Conservation (phyloP, 2,329 filamentous ascomycete species). For the Botrytis cinerea region DNA sequence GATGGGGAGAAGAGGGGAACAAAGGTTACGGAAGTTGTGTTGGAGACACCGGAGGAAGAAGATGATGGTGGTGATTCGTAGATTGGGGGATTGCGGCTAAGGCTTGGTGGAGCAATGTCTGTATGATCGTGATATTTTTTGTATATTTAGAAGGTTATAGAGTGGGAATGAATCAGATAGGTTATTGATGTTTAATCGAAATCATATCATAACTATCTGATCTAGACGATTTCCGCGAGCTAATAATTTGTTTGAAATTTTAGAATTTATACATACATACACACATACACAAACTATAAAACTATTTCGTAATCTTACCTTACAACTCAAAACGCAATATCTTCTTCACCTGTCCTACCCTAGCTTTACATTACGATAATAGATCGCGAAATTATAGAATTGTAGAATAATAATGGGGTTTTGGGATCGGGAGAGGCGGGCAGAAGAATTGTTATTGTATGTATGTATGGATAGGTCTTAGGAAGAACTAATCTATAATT, state of each 20-base stretch:
- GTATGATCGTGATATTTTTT: not conserved
- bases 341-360: not conserved
- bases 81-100: not conserved
- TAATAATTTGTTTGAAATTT: accelerated
- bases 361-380: no score
- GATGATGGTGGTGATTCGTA: not conserved
- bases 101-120: not conserved
- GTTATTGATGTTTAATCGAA: not conserved
- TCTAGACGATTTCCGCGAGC: not conserved
- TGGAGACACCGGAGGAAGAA: conserved; percentile 30
- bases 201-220: no score
- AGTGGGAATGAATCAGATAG: not conserved
- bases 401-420: not conserved
- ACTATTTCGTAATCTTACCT: no score
- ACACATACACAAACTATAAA: not conserved
- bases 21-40: conserved; percentile 35
- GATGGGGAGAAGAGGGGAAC: conserved; percentile 35
- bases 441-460: not conserved
- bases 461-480: not conserved
- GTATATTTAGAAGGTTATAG: not conserved
- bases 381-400: not conserved
- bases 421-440: not conserved
- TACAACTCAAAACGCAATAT: not conserved
- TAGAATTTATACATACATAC: not conserved
- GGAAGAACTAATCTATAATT: not conserved